These are phyloP conservation scores for Anthoceros angustus DNA, from an alignment of 225 moss, liverwort and hornwort species.

Conservation along the genomic window DNA sequence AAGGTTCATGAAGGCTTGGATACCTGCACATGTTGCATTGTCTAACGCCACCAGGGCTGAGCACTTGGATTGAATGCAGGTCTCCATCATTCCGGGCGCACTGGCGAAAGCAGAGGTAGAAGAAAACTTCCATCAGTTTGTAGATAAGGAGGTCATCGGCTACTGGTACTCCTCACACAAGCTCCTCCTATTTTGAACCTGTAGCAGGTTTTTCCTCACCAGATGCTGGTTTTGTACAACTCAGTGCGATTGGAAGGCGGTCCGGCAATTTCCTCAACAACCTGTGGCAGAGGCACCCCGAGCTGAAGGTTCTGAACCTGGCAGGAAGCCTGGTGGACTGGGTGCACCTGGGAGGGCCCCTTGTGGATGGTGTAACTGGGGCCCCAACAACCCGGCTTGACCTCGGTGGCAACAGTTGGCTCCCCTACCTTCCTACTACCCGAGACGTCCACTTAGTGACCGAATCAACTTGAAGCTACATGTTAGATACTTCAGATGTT, in stretches of 20 bases:
- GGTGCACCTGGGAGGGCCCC: conserved; percentile 54
- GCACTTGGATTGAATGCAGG: conserved; percentile 22
- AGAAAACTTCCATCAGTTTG: conserved; percentile 34
- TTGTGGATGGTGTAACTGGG: conserved; percentile 35
- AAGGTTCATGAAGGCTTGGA: conserved; percentile 16
- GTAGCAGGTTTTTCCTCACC: neutral
- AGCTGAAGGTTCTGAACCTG: conserved; percentile 41
- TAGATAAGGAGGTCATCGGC: conserved; percentile 37
- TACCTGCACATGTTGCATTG: neutral
- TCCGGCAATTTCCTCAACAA: conserved; percentile 48
- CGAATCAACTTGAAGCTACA: neutral
- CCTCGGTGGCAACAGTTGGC: conserved; percentile 29
- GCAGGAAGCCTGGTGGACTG: conserved; percentile 73
- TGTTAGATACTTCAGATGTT: no score
- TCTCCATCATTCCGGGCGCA: conserved; percentile 60
- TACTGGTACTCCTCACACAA: conserved; percentile 39
- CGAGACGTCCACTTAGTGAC: conserved; percentile 15
- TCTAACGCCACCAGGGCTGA: neutral
- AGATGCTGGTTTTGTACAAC: neutral
- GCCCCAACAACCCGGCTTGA: conserved; percentile 24
- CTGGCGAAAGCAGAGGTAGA: conserved; percentile 45
- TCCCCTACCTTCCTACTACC: conserved; percentile 25
- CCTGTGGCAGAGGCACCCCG: conserved; percentile 22
- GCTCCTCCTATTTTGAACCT: neutral
- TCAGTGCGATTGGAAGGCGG: conserved; percentile 74